Percentiles rank a stretch among this genome's conserved stretches.
phyloP scores from a whole-genome alignment of 371 early-diverging fungal genomes.

The Basidiobolus meristosporus region DNA sequence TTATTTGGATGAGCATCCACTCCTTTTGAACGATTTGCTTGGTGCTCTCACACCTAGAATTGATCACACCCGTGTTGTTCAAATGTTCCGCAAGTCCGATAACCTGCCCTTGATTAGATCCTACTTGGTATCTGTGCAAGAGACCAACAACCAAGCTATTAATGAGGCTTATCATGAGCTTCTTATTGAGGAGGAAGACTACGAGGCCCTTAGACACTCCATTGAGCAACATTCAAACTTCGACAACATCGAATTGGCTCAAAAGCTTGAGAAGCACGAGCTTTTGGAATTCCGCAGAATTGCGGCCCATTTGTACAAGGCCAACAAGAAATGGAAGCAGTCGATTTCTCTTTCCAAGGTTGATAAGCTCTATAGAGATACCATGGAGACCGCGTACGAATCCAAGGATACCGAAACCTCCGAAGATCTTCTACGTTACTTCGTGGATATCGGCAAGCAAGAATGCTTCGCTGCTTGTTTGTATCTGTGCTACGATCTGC shows the following conservation, averaged over 20 bases:
- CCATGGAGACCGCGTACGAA: slow-evolving; percentile 89
- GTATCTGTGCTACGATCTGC: slow-evolving; percentile 81
- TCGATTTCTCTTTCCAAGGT: slow-evolving; percentile 87
- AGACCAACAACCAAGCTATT: slow-evolving; percentile 78
- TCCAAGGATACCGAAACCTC: slow-evolving; percentile 70
- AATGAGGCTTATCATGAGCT: slow-evolving; percentile 89
- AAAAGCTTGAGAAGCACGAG: slow-evolving; percentile 83
- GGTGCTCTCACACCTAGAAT: slow-evolving; percentile 71
- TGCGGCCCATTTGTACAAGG: slow-evolving; percentile 75
- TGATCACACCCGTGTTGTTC: slow-evolving; percentile 90
- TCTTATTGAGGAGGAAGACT: slow-evolving; percentile 93
- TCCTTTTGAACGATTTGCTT: slow-evolving; percentile 78
- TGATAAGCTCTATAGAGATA: slow-evolving; percentile 89
- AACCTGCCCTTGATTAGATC: slow-evolving; percentile 89
- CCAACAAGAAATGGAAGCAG: slow-evolving; percentile 88
- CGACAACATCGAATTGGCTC: slow-evolving; percentile 77
- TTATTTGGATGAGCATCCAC: slow-evolving; percentile 88
- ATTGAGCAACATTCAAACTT: slow-evolving; percentile 84
- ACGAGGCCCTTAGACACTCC: slow-evolving; percentile 69
- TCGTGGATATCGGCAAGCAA: slow-evolving; percentile 71
- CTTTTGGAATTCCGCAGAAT: slow-evolving; percentile 92
- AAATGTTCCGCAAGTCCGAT: slow-evolving; percentile 88
- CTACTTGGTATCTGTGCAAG: slow-evolving; percentile 81
- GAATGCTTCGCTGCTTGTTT: slow-evolving; percentile 88
- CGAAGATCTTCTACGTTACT: slow-evolving; percentile 83